phyloP scores from a whole-genome alignment of 192 early-diverging fungal species.

The Coemansia furcata region DNA sequence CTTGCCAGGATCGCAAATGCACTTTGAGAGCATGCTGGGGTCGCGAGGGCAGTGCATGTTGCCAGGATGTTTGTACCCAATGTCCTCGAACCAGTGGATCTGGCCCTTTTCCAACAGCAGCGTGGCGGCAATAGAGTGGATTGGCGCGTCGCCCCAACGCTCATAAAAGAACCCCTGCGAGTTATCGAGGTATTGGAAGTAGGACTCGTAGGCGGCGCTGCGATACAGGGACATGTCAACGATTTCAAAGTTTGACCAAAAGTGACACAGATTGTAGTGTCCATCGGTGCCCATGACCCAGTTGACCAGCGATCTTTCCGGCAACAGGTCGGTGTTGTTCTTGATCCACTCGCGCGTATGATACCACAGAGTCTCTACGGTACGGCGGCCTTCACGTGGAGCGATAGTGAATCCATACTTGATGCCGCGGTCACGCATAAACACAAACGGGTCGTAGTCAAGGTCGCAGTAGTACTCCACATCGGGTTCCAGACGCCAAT shows the following conservation, averaged over 20 bases:
- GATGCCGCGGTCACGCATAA: conserved; percentile 65
- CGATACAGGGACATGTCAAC: conserved; percentile 59
- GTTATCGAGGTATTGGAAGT: conserved; percentile 60
- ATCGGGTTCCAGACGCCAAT: conserved; percentile 75
- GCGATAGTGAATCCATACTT: conserved; percentile 72
- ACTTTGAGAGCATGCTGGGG: conserved; percentile 39
- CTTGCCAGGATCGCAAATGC: conserved; percentile 38
- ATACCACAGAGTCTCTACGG: conserved; percentile 66
- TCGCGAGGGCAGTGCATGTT: conserved; percentile 71
- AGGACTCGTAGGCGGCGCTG: conserved; percentile 55
- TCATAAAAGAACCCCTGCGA: conserved; percentile 67
- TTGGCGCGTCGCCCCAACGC: conserved; percentile 60
- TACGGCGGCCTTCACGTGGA: conserved; percentile 57
- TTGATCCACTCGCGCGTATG: conserved; percentile 54
- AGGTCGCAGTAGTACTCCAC: conserved; percentile 73
- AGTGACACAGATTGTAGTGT: conserved; percentile 70
- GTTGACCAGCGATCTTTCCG: conserved; percentile 31
- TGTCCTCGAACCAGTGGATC: conserved; percentile 74
- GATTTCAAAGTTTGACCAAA: conserved; percentile 81
- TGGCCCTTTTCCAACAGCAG: conserved; percentile 60
- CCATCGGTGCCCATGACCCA: conserved; percentile 59
- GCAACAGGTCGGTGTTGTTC: conserved; percentile 37
- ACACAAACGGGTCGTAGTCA: conserved; percentile 68
- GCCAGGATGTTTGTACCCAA: conserved; percentile 68
- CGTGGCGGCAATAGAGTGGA: conserved; percentile 67